These are phyloP conservation scores for Cladophialophora exuberans DNA, from an alignment of 2,329 filamentous ascomycete genomes.

Conservation along the genomic window DNA sequence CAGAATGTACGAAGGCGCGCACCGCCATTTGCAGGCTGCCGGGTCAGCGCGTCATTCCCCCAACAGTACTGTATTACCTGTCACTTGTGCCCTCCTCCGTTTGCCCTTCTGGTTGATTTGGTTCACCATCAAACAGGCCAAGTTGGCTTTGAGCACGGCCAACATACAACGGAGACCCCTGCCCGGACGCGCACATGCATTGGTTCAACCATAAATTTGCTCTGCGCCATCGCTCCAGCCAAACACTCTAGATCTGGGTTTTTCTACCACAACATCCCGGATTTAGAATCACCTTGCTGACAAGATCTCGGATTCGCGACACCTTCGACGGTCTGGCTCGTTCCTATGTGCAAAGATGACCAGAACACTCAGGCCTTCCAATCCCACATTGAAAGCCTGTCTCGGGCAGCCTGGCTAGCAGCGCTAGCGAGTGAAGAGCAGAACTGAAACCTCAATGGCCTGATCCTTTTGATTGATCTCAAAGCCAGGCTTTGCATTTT, in stretches of 20 bases:
- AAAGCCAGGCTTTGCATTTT: background rate
- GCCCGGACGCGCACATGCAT: slow-evolving; percentile 15
- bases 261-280: background rate
- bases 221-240: background rate
- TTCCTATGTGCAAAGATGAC: no score
- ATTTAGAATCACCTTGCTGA: background rate
- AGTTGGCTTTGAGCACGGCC: slow-evolving; percentile 8
- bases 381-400: background rate
- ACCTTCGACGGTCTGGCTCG: background rate
- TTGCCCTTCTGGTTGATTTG: no score
- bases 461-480: background rate
- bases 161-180: slow-evolving; percentile 1
- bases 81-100: no score
- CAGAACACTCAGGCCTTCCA: background rate
- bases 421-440: background rate
- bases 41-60: no score
- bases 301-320: background rate
- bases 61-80: slow-evolving; percentile 22
- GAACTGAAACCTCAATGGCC: background rate
- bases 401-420: background rate
- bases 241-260: slow-evolving; percentile 10
- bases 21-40: no score
- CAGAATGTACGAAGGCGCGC: no score
- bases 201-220: slow-evolving; percentile 8
- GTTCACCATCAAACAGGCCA: no score